Base-by-base conservation (phyloP, 768 basidiomycete species). In the Myochromella boudieri region DNA sequence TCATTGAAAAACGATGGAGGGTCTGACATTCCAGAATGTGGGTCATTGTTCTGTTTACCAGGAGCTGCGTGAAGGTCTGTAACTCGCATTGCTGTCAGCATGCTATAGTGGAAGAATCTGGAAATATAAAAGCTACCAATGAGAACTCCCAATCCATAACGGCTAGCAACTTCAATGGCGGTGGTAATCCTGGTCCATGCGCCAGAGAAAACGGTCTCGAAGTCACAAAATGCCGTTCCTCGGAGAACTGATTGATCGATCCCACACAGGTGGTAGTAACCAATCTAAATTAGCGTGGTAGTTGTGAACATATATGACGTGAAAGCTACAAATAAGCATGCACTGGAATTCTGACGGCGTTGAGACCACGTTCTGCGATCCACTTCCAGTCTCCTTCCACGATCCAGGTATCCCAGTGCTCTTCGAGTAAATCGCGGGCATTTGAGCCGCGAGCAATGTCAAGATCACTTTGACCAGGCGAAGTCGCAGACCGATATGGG, bases 361-460 rank as follows among this genome's bases (percentile, higher is more conserved):
- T 85, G 60, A 85, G 72, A 1, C 82, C 82, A 11, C 72, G 68
- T 24, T 66, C 62, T 0, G 70, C 69, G 15, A 91, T 72, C 71
- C 82, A 86, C 3, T 67, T 60, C 69, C 84, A 85, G 61, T 91
- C 89, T 1, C 68, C 62, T 33, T 84, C 76, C 6, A 65, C 74
- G 49, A 91, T 77, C 76, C 83, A 91, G 0, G 67, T 74, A 60
- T 88, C 83, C 86, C 87, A 91, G 64, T 91, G 89, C 7, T 66
- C 61, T 60, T 90, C 84, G 20, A 91, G 61, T 4, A 66, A 62
- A 7, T 59, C 48, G 37, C 62, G 65, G 6, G 73, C 69, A 29
- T 80, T 72, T 0, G 71, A 69, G 2, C 87, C 85, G 10, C 60
- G 71, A 10, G 86, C 88, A 17, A 90, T 72, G 59, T 87, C 85